Evolutionary conservation across 495 filamentous ascomycete genomes (phyloP).

Genomic region (Trichoderma orchidacearum): DNA sequence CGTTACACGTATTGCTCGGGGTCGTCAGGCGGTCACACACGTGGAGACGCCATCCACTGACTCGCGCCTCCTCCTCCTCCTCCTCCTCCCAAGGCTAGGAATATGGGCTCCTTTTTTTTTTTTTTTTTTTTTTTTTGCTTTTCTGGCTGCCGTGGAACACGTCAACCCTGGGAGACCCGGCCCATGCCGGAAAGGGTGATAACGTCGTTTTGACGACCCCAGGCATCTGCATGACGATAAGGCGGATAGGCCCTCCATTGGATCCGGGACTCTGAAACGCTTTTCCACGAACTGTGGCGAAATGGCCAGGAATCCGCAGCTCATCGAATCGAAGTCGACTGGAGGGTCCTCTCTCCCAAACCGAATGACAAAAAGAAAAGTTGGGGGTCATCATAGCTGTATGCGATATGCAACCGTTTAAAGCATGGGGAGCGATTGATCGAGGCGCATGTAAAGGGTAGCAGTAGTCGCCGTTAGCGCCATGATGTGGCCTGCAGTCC

Average conservation of each 20-base stretch:
- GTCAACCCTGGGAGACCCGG: background rate
- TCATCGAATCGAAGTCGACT: background rate
- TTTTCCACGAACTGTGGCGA: background rate
- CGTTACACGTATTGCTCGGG: background rate
- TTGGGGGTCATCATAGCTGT: constrained; percentile 1
- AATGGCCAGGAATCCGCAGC: background rate
- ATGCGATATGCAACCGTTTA: too few species aligned
- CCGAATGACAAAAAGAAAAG: too few species aligned
- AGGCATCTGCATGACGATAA: background rate
- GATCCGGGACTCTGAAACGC: background rate
- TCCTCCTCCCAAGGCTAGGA: too few species aligned
- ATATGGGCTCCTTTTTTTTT: too few species aligned
- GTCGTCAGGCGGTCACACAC: background rate
- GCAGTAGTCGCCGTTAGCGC: too few species aligned
- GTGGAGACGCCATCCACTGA: background rate
- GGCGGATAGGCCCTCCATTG: background rate
- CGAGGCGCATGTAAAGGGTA: too few species aligned
- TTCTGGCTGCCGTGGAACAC: constrained; percentile 1
- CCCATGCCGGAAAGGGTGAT: background rate
- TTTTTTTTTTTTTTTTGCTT: too few species aligned
- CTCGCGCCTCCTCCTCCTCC: background rate
- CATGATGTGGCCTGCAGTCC: too few species aligned
- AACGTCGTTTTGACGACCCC: background rate
- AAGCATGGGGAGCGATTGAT: too few species aligned
- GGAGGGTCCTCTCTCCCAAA: too few species aligned